Base-by-base conservation (phyloP, 345 rosid genomes). In the Populus deltoides region DNA sequence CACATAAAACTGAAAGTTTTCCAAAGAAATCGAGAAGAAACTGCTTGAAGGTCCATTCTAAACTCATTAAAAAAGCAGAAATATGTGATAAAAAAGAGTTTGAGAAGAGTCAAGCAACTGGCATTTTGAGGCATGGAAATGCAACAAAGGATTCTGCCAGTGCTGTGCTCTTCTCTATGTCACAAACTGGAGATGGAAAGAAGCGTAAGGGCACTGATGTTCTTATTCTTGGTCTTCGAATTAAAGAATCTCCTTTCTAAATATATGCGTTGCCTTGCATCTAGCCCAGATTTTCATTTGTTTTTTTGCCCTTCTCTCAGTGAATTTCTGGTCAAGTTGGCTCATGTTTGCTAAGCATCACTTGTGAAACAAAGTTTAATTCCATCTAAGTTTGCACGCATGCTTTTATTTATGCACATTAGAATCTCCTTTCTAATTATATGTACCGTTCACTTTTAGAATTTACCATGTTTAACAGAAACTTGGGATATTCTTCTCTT, bases 1-100 rank as follows among this genome's bases (percentile, higher is more conserved):
- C 80, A 25, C 73, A 51, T 16, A 83, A 77, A 85, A 43, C 55
- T 36, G 83, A 82, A 55, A 61, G 47, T 83, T 27, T 81, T 74
- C 70, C 70, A n/a, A 88, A 80, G 84, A 86, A 81, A 67, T 71
- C 82, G 31, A 78, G 75, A 76, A 87, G 83, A 49, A 84, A 79
- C 61, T 73, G 86, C 47, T 68, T 68, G 49, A 81, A 80, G 83
- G 67, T 83, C 38, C 81, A 81, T 76, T 80, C 89, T 27, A 85
- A 81, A 68, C 45, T 65, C 65, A 82, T 76, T 47, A 82, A 82
- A 73, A 82, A 74, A 63, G 70, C 83, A 51, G 84, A 87, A 62
- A 67, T 27, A 18, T 72, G 83, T 53, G 83, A 76, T 72, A 78
- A 66, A 69, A 81, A 84, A 63, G 87, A 76, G 51, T 61, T 79